Percentiles rank a stretch among this genome's conserved stretches.
Evolutionary conservation across 2,329 filamentous ascomycete genomes (phyloP).

Genomic region (Tolypocladium inflatum): DNA sequence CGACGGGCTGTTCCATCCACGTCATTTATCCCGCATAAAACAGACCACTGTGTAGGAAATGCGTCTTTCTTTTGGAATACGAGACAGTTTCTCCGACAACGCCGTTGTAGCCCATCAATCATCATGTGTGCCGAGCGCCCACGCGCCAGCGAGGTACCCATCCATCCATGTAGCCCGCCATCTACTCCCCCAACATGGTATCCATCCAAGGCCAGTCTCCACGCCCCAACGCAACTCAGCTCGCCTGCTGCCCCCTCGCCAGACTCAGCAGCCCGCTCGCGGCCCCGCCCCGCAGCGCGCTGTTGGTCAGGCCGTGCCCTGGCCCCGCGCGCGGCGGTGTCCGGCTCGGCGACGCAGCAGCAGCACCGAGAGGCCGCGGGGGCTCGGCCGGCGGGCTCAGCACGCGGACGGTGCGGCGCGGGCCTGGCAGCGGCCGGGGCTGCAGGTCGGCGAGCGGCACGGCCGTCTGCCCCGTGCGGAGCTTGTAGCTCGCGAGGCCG

Average conservation of each 20-base stretch:
- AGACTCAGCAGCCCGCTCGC: conserved; percentile 44
- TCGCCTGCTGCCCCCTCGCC: conserved; percentile 12
- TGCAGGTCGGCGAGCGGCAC: conserved; percentile 55
- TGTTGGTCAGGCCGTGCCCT: conserved; percentile 19
- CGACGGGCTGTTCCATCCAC: neutral
- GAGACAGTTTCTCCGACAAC: neutral
- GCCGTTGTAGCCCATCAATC: neutral
- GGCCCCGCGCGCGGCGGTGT: conserved; percentile 5
- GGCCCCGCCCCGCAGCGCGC: conserved; percentile 37
- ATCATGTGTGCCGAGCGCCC: neutral
- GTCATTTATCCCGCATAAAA: neutral
- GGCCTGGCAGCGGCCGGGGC: conserved; percentile 17
- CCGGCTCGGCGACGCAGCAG: neutral
- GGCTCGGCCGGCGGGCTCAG: conserved; percentile 9
- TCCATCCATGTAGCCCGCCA: neutral
- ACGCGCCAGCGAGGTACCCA: neutral
- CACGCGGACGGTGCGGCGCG: conserved; percentile 12
- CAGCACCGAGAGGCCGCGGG: neutral
- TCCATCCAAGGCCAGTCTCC: neutral
- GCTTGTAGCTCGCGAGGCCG: conserved; percentile 63
- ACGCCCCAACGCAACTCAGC: neutral
- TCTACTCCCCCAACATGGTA: neutral
- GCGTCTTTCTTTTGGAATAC: neutral
- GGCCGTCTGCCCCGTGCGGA: conserved; percentile 61
- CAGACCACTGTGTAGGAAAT: neutral